Conservation (phyloP, 495 filamentous ascomycete genomes). For the Podospora pseudoanserina region DNA sequence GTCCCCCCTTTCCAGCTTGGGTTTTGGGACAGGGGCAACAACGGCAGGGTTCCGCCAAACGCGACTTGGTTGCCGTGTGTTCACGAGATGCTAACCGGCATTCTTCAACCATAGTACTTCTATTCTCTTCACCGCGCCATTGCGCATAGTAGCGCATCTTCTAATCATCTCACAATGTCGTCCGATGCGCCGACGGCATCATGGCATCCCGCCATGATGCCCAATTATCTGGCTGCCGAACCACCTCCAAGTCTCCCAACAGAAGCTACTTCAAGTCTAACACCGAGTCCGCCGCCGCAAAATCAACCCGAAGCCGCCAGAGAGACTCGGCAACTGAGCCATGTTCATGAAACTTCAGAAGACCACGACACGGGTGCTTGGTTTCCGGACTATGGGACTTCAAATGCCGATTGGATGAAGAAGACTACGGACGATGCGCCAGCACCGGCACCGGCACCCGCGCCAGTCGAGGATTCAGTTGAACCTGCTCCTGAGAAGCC, state of each 20-base stretch:
- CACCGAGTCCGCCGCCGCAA: neutral
- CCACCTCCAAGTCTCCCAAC: conserved; percentile 13
- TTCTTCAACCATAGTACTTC: conserved; percentile 25
- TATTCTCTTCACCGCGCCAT: conserved; percentile 26
- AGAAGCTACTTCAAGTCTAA: conserved; percentile 5
- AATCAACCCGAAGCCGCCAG: neutral
- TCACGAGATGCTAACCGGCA: conserved; percentile 8
- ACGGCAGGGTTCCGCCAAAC: conserved; percentile 9
- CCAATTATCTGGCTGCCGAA: conserved; percentile 42
- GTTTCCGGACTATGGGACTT: conserved; percentile 29
- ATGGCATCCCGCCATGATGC: conserved; percentile 57
- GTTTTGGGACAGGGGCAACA: conserved; percentile 16
- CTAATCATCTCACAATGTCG: conserved; percentile 38
- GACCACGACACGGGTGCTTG: conserved; percentile 18
- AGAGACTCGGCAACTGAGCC: neutral
- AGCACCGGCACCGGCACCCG: neutral
- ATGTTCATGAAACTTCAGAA: neutral
- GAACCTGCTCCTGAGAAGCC: conserved; percentile 20
- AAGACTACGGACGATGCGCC: conserved; percentile 23
- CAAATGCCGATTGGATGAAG: conserved; percentile 30
- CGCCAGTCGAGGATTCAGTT: conserved; percentile 7
- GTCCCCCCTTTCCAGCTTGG: conserved; percentile 4
- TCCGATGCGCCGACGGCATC: conserved; percentile 42
- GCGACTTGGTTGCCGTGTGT: conserved; percentile 11
- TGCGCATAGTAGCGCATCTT: conserved; percentile 28